Evolutionary conservation across 768 basidiomycete genomes (phyloP), one percentile per base, ranked within the genome.

Genomic region (Cystoderma amianthinum): DNA sequence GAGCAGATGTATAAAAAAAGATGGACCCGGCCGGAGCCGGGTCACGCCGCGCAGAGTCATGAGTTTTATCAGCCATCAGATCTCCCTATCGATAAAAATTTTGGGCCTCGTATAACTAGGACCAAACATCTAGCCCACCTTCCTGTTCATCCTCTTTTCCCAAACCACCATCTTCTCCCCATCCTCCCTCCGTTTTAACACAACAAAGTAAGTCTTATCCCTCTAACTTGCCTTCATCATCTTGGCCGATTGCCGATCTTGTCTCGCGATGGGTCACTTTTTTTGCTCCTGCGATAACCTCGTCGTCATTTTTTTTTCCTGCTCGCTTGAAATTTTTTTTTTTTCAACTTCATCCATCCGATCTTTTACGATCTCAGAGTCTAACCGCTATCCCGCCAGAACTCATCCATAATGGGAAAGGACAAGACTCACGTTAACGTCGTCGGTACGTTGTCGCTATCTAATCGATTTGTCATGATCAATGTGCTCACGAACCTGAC

Each of bases 391-490:
- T 44, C 37, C 45, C 40, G 24, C 42, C 51, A 76, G 74, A 77
- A 78, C 64, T 65, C 66, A 62, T 55, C 58, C 55, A 81, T 80
- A 81, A 92, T 91, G 91, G 91, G 90, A 83, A 93, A 93, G 76
- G 91, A 93, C 52, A 93, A 93, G 76, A 69, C 56, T 57, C 92
- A 96, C 82, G 81, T 96, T 78, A 95, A 95, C 82, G 92, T 94
- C 71, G 92, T 94, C 69, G 92, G 88, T 90, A 43, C 48, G 87
- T 72, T 41, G 17, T 43, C 44, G n/a, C 52, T 51, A 59, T 65
- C 61, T 57, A 47, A 44, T 57, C 51, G 36, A 53, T 50, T 38
- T 35, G 9, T 46, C 9, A 36, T 56, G 39, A 54, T 50, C 43
- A 24, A 15, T 38, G 32, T 48, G 41, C 41, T 49, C 44, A 37